Evolutionary conservation across 108 stramenopile genomes (phyloP).

Genomic region (Nitzschia sp.): DNA sequence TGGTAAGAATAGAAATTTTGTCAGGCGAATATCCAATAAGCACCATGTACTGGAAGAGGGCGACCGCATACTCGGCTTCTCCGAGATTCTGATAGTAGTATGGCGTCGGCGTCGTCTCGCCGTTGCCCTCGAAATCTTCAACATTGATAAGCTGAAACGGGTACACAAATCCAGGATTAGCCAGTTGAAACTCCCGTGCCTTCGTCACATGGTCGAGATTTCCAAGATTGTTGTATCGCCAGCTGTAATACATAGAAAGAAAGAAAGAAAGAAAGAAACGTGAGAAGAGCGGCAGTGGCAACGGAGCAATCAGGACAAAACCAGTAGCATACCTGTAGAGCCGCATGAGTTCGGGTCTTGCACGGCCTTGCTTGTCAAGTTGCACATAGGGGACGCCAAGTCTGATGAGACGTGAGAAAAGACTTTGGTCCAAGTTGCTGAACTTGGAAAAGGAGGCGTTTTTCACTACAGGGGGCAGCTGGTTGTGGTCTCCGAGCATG

Average conservation of each 20-base stretch:
- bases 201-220: constrained; percentile 77
- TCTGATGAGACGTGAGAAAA: constrained; percentile 92
- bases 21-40: constrained; percentile 93
- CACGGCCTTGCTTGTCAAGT: constrained; percentile 93
- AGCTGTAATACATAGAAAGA: constrained; percentile 35
- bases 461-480: constrained; percentile 96
- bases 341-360: constrained; percentile 87
- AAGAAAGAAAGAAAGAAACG: constrained; percentile 3
- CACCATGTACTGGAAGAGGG: constrained; percentile 97
- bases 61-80: constrained; percentile 98
- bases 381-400: constrained; percentile 85
- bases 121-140: constrained; percentile 88
- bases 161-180: constrained; percentile 92
- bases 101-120: constrained; percentile 87
- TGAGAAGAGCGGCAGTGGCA: neutral
- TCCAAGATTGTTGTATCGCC: constrained; percentile 90
- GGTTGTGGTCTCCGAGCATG: constrained; percentile 97
- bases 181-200: constrained; percentile 51
- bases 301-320: no score
- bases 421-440: constrained; percentile 90
- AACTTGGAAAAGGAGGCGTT: constrained; percentile 81
- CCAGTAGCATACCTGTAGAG: constrained; percentile 68
- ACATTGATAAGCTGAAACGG: constrained; percentile 93
- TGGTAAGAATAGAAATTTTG: constrained; percentile 94
- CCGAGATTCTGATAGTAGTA: constrained; percentile 97